Evolutionary conservation across 257 asterid species (phyloP).

Genomic region (Solanum piurae): DNA sequence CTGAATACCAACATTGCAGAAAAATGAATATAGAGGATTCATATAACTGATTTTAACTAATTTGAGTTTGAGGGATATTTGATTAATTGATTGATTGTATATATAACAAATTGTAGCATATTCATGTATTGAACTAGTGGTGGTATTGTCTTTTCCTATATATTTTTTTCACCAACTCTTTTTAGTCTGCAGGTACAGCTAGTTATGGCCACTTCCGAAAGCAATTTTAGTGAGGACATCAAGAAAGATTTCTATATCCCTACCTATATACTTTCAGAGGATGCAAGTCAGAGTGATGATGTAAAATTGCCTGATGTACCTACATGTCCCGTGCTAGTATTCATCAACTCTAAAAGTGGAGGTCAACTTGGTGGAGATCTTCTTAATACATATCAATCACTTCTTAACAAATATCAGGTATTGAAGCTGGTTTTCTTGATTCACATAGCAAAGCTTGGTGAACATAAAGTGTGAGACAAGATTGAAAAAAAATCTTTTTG

Average conservation of each 20-base stretch:
- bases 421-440: not conserved
- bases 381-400: slow-evolving; percentile 50
- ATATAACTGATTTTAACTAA: not conserved
- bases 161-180: not conserved
- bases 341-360: slow-evolving; percentile 88
- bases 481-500: not conserved
- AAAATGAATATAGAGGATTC: not conserved
- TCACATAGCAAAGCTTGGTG: not conserved
- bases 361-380: slow-evolving; percentile 96
- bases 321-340: slow-evolving; percentile 75
- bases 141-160: not conserved
- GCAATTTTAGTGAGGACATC: slow-evolving; percentile 7
- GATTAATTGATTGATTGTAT: not conserved
- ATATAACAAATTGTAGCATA: not conserved
- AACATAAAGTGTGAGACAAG: not conserved
- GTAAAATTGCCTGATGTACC: slow-evolving; percentile 18
- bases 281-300: slow-evolving; percentile 11
- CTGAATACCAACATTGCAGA: not conserved
- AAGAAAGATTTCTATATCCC: slow-evolving; percentile 51
- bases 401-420: slow-evolving; percentile 72
- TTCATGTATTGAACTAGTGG: not conserved
- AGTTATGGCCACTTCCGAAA: not conserved
- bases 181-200: not conserved
- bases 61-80: not conserved
- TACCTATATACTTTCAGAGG: slow-evolving; percentile 36